Evolutionary conservation across 2,329 filamentous ascomycete genomes (phyloP), one percentile per base, ranked within the genome.

Genomic region (Macrophomina tecta): DNA sequence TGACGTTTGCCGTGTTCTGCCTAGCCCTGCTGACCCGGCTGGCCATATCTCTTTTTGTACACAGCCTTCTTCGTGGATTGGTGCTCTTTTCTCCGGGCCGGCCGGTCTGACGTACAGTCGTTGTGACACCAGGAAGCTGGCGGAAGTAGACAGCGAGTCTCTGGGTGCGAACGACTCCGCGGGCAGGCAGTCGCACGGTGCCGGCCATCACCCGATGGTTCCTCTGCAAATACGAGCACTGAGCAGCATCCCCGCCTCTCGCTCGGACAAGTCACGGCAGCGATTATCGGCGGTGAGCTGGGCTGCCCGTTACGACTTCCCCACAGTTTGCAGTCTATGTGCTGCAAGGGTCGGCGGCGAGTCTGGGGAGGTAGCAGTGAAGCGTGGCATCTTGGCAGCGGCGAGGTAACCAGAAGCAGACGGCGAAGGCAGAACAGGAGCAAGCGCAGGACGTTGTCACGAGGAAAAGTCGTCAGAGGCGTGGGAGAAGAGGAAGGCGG

Each of bases 241-340:
- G 23, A 36, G 45, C 58, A 34, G 42, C 58, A 23, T 58, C 58
- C 58, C 58, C 58, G 58, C 58, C 58, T 62, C 56, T 32, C 23
- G 56, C 40, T 46, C 42, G 52, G 14, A n/a, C 52, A 45, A 38
- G 30, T 8, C 11, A n/a, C 11, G 58, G 42, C n/a, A 62, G 58
- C 58, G 58, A 62, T 62, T 40, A 49, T 48, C 58, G 58, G 58
- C 58, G 58, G 58, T 62, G 58, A 62, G 58, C 58, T 28, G 58
- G 56, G 56, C 40, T 48, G 5, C n/a, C 49, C 58, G 49, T 62
- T 45, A 62, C 46, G 32, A n/a, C 42, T 36, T 61, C 56, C 56
- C 56, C 40, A 61, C 56, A 61, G 56, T 48, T 61, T n/a, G 40
- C 56, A 61, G 56, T 48, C 40, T 46, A 36, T 30, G 5, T 60